Base-by-base conservation (phyloP, 371 early-diverging fungal species). In the Enterospora canceri region DNA sequence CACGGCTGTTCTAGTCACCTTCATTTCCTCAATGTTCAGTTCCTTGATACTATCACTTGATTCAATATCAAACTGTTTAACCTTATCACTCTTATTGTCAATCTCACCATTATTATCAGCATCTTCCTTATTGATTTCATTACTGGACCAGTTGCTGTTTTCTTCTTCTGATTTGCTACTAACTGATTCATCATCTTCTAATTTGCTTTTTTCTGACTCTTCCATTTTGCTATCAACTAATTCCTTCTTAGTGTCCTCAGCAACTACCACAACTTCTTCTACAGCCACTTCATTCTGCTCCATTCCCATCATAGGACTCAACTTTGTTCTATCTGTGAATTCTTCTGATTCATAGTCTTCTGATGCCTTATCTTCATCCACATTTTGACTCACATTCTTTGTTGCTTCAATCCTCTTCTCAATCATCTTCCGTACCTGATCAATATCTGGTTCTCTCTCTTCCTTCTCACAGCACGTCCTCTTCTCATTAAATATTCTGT, bases 401-500 rank as follows among this genome's bases (percentile, higher is more conserved):
- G n/a, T n/a, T n/a, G n/a, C n/a, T 40, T 40, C 40, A 12, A 40
- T 40, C n/a, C 12, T n/a, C 40, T 40, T 40, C n/a, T 40, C 40
- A 12, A 12, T 40, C n/a, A n/a, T n/a, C 8, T 12, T 40, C n/a
- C 40, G 8, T 40, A 40, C n/a, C 8, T 40, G 8, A 40, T 40
- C 40, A 40, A 40, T 40, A n/a, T n/a, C n/a, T 12, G 12, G 8
- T 40, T 40, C 40, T n/a, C n/a, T n/a, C n/a, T 58, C 56, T 15
- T 50, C 19, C 31, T 64, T 62, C 33, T 55, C 40, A 35, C 71
- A 76, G n/a, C 35, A 23, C 1, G 23, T 29, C 2, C 64, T 8
- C 31, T 66, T 47, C 46, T 74, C 75, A 24, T 60, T 63, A 62
- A 76, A 80, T 15, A 79, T 33, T 21, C 47, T 72, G 58, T 76